These are phyloP conservation scores for Murraya paniculata DNA, from an alignment of 345 rosid species.

Conservation along the genomic window DNA sequence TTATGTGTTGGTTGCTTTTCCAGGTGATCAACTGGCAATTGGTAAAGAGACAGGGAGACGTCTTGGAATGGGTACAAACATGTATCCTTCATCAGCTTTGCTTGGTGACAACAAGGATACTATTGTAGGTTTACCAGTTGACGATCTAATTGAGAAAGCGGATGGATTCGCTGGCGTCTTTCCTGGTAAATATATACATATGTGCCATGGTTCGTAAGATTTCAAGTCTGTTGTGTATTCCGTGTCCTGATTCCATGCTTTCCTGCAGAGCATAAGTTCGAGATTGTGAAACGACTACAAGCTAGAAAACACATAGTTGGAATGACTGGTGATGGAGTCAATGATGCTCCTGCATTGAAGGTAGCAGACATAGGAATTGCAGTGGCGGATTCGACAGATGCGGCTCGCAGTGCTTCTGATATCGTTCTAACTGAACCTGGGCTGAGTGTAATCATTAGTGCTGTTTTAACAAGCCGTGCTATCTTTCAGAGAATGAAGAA, in stretches of 20 bases:
- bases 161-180: conserved; percentile 96
- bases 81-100: conserved; percentile 91
- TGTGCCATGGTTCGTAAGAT: background rate
- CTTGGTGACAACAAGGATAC: conserved; percentile 62
- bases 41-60: conserved; percentile 94
- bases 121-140: conserved; percentile 51
- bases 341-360: conserved; percentile 90
- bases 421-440: conserved; percentile 95
- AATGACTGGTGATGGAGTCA: conserved; percentile 97
- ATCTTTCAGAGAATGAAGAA: conserved; percentile 95
- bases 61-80: conserved; percentile 97
- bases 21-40: conserved; percentile 93
- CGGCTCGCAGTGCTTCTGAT: conserved; percentile 88
- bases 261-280: conserved; percentile 75
- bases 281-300: conserved; percentile 79
- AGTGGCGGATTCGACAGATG: conserved; percentile 92
- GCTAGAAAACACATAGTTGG: conserved; percentile 80
- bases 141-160: conserved; percentile 83
- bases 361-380: conserved; percentile 91
- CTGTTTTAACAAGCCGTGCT: conserved; percentile 90
- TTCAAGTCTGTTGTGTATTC: background rate
- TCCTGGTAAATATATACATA: conserved; percentile 47
- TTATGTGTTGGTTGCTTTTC: background rate
- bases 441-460: conserved; percentile 84
- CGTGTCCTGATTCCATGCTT: conserved; percentile 5